phyloP scores from a whole-genome alignment of 2,329 filamentous ascomycete species.

The Exophiala phaeomuriformis region DNA sequence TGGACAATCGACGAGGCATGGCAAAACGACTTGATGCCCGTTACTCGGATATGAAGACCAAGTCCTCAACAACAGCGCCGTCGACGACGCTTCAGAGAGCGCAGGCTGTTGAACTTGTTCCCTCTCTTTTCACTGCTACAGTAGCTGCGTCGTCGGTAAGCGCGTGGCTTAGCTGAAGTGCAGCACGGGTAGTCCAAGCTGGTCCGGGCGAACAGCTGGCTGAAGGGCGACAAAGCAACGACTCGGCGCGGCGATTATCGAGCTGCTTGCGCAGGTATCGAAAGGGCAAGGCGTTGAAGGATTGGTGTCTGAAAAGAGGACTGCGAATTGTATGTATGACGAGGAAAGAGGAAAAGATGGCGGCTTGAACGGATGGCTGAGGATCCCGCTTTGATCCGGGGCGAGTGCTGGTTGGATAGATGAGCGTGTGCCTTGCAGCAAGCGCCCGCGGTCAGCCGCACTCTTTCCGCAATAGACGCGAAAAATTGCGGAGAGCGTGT shows the following conservation, averaged over 20 bases:
- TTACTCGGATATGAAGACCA: conserved; percentile 1
- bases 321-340: conserved; percentile 11
- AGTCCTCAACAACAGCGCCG: background rate
- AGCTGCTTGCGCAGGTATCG: background rate
- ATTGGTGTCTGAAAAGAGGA: conserved; percentile 1
- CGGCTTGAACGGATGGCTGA: conserved; percentile 12
- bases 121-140: background rate
- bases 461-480: background rate
- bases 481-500: conserved; percentile 5
- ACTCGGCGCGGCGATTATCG: background rate
- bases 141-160: background rate
- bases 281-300: background rate
- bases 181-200: background rate
- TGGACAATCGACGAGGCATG: conserved; percentile 58
- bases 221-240: background rate
- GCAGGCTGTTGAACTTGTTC: background rate
- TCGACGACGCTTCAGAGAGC: conserved; percentile 1
- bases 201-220: background rate
- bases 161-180: conserved; percentile 11
- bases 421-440: conserved; percentile 20
- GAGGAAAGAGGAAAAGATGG: conserved; percentile 1
- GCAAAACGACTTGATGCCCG: conserved; percentile 28
- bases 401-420: conserved; percentile 11
- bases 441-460: conserved; percentile 15
- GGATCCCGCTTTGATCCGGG: conserved; percentile 18